Evolutionary conservation across 2,329 filamentous ascomycete genomes (phyloP).

Genomic region (Ophiostoma quercus): DNA sequence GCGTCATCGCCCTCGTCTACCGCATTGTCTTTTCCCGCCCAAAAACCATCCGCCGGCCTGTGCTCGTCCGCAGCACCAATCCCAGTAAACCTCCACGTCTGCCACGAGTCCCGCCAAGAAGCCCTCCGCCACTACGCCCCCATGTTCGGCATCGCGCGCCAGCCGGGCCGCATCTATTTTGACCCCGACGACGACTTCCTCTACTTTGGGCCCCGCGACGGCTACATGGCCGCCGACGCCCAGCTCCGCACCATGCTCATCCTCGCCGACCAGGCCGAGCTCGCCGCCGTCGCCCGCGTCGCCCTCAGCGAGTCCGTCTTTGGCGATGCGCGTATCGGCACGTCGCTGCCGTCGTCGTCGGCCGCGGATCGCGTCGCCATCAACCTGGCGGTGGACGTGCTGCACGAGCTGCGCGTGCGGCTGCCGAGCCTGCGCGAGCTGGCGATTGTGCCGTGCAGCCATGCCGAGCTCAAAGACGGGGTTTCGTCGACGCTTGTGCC

Average conservation of each 20-base stretch:
- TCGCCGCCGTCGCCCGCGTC: conserved; percentile 39
- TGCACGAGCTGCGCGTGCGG: conserved; percentile 37
- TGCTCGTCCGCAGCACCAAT: conserved; percentile 41
- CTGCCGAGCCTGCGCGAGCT: conserved; percentile 41
- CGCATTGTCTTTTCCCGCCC: neutral
- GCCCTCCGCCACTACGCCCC: conserved; percentile 40
- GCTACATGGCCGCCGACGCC: conserved; percentile 43
- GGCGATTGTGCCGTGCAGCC: conserved; percentile 41
- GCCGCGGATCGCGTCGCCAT: conserved; percentile 34
- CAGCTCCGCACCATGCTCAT: conserved; percentile 44
- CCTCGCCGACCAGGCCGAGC: conserved; percentile 40
- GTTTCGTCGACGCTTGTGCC: neutral
- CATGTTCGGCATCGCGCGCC: conserved; percentile 41
- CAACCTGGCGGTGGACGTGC: conserved; percentile 37
- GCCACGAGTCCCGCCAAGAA: conserved; percentile 44
- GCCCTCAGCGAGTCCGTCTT: conserved; percentile 45
- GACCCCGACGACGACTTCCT: conserved; percentile 41
- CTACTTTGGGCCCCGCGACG: conserved; percentile 44
- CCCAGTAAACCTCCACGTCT: conserved; percentile 44
- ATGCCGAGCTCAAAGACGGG: neutral
- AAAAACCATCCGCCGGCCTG: conserved; percentile 27
- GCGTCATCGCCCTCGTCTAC: neutral
- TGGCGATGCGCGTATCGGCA: conserved; percentile 12
- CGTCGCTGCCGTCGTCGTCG: neutral
- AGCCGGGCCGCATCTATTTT: conserved; percentile 41